phyloP scores from a whole-genome alignment of 139 green algal species.

The Diplosphaera chodatii region DNA sequence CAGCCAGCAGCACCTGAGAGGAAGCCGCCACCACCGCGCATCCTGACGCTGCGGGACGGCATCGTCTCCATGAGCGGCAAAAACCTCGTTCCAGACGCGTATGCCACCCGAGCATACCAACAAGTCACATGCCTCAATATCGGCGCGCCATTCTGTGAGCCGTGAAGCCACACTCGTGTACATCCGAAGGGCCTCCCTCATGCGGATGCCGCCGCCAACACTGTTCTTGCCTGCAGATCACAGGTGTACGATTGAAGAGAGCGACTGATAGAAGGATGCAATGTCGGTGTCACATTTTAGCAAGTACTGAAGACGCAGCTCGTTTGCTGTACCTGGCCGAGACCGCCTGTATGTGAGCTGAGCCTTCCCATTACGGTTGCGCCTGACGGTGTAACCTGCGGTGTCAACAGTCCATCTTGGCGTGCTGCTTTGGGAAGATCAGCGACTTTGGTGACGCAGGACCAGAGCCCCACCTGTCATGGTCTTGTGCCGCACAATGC shows the following conservation, averaged over 20 bases:
- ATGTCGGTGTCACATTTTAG: too few species aligned
- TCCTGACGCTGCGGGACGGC: not conserved
- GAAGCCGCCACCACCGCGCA: not conserved
- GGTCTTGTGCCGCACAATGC: constrained; percentile 20
- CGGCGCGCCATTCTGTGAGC: constrained; percentile 3
- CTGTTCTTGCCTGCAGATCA: constrained; percentile 1
- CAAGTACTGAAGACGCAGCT: too few species aligned
- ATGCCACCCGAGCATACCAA: constrained; percentile 1
- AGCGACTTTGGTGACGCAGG: too few species aligned
- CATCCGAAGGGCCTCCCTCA: constrained; percentile 9
- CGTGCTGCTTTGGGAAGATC: too few species aligned
- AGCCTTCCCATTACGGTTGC: constrained; percentile 14
- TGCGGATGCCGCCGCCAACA: constrained; percentile 3
- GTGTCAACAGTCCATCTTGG: too few species aligned
- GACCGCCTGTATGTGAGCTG: constrained; percentile 15
- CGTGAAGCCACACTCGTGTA: constrained; percentile 1
- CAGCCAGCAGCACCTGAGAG: too few species aligned
- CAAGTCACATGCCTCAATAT: constrained; percentile 6
- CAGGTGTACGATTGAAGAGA: too few species aligned
- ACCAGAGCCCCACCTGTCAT: too few species aligned
- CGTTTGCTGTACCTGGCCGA: constrained; percentile 7
- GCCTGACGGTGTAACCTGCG: constrained; percentile 30
- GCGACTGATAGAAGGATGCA: too few species aligned
- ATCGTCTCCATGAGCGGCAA: not conserved
- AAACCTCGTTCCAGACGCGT: constrained; percentile 19